Evolutionary conservation across 148 eudicot genomes (phyloP).

Genomic region (Selenicereus undatus): DNA sequence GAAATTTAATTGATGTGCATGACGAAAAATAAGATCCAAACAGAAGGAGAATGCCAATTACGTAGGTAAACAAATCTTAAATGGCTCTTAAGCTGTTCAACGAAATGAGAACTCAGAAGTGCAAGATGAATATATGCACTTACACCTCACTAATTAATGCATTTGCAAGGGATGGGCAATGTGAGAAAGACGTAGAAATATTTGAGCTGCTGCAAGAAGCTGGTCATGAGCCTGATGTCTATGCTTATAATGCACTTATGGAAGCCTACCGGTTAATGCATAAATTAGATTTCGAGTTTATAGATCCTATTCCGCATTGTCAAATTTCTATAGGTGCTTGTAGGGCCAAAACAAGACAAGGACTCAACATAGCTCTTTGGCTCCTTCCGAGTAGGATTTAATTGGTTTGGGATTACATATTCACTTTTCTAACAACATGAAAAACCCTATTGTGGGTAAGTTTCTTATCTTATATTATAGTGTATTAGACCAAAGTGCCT

Average conservation of each 20-base stretch:
- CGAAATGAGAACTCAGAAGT: conserved; percentile 66
- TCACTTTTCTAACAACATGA: too few species aligned
- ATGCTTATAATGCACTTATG: conserved; percentile 88
- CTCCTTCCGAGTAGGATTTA: too few species aligned
- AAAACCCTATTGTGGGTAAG: too few species aligned
- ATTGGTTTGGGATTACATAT: too few species aligned
- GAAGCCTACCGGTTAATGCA: conserved; percentile 76
- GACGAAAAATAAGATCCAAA: background rate
- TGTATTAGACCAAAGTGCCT: too few species aligned
- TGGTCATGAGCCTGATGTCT: conserved; percentile 81
- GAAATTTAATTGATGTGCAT: background rate
- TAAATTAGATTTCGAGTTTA: conserved; percentile 1
- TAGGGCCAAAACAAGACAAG: background rate
- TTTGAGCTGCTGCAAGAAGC: conserved; percentile 83
- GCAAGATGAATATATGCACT: conserved; percentile 79
- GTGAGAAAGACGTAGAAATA: conserved; percentile 86
- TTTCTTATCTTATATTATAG: too few species aligned
- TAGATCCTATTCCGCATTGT: background rate
- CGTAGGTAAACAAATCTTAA: conserved; percentile 66
- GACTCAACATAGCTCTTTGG: background rate
- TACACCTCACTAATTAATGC: conserved; percentile 84
- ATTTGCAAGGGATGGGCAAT: conserved; percentile 85
- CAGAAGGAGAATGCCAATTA: conserved; percentile 5
- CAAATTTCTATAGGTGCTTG: background rate
- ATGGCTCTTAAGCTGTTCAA: conserved; percentile 75